Evolutionary conservation across 345 rosid genomes (phyloP).

Genomic region (Gynandropsis gynandra): DNA sequence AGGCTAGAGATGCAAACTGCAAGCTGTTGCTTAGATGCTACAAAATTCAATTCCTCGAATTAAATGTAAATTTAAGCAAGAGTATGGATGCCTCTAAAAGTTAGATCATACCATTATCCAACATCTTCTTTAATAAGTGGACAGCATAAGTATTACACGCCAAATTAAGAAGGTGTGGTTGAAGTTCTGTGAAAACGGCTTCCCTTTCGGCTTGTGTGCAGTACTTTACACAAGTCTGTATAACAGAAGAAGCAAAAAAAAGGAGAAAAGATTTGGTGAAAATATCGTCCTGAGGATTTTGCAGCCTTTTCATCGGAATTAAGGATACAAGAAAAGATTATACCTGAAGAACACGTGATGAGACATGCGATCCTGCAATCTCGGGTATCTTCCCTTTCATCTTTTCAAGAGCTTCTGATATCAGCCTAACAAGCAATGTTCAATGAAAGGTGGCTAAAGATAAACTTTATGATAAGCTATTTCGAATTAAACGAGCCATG

Average conservation of each 20-base stretch:
- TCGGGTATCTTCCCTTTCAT: slow-evolving; percentile 92
- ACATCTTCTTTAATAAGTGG: slow-evolving; percentile 74
- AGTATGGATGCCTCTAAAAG: neutral
- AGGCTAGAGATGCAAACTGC: slow-evolving; percentile 60
- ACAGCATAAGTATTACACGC: slow-evolving; percentile 59
- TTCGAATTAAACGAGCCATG: neutral
- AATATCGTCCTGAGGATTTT: neutral
- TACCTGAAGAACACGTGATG: slow-evolving; percentile 96
- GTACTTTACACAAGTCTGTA: slow-evolving; percentile 71
- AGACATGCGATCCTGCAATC: slow-evolving; percentile 75
- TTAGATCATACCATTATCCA: slow-evolving; percentile 58
- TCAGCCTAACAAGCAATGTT: slow-evolving; percentile 35
- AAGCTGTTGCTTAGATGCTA: slow-evolving; percentile 80
- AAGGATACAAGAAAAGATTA: neutral
- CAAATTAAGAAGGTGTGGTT: slow-evolving; percentile 66
- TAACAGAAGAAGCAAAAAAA: slow-evolving; percentile 9
- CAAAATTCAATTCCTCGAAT: slow-evolving; percentile 16
- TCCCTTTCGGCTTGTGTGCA: slow-evolving; percentile 76
- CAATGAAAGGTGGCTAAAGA: slow-evolving; percentile 1
- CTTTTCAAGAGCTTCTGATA: slow-evolving; percentile 67
- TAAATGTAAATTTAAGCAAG: slow-evolving; percentile 6
- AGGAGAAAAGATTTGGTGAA: neutral
- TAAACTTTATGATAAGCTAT: neutral
- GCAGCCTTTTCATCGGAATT: neutral
- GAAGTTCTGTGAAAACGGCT: slow-evolving; percentile 60